Conservation (phyloP, 495 filamentous ascomycete species). For the Podospora sp. region DNA sequence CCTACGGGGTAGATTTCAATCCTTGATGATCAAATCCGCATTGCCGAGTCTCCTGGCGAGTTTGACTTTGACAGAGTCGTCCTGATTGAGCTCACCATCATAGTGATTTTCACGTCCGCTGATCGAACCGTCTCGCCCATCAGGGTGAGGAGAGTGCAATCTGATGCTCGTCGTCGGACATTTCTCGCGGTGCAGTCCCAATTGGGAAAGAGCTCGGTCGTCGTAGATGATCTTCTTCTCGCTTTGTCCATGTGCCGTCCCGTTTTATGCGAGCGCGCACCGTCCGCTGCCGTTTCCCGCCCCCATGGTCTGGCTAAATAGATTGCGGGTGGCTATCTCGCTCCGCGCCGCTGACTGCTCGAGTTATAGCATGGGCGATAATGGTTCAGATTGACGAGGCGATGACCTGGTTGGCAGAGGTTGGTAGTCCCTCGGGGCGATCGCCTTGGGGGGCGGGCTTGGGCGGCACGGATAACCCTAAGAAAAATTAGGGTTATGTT, state of each 20-base stretch:
- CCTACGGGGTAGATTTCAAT: too few species aligned
- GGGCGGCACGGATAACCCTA: not conserved
- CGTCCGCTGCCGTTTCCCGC: not conserved
- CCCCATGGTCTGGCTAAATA: slow-evolving; percentile 8
- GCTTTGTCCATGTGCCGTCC: slow-evolving; percentile 6
- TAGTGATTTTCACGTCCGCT: too few species aligned
- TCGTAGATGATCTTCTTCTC: not conserved
- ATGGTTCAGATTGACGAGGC: slow-evolving; percentile 14
- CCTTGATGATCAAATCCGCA: too few species aligned
- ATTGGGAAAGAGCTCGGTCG: not conserved
- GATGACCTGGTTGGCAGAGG: not conserved
- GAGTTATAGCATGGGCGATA: slow-evolving; percentile 12
- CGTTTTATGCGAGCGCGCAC: slow-evolving; percentile 8
- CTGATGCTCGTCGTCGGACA: not conserved
- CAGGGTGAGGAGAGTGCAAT: not conserved
- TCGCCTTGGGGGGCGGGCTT: not conserved
- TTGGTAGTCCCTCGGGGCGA: not conserved
- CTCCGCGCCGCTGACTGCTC: not conserved
- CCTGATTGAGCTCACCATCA: too few species aligned
- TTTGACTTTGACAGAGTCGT: too few species aligned
- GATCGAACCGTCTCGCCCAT: not conserved
- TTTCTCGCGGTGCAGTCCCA: slow-evolving; percentile 2
- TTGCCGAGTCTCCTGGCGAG: too few species aligned
- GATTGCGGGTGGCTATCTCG: not conserved
- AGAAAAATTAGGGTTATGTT: not conserved